Evolutionary conservation across 2,329 filamentous ascomycete species (phyloP), one percentile per base, ranked within the genome.

Genomic region (Colletotrichum somersetense): DNA sequence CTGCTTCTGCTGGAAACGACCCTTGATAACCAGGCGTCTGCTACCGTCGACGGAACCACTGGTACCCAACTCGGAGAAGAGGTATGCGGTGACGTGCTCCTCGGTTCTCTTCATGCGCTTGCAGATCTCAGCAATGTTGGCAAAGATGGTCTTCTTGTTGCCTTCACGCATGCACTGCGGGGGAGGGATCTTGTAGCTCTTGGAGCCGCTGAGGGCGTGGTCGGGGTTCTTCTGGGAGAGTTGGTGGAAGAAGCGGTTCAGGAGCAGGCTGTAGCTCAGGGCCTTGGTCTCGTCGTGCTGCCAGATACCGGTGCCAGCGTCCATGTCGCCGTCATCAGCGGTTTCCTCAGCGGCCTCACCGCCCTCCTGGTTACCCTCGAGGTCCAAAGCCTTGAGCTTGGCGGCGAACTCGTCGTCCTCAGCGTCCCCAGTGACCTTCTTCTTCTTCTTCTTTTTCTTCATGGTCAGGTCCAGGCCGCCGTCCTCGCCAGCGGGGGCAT

Each of bases 101-200:
- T 98, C 96, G 75, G 93, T 95, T 83, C 96, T 91, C 91, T 99
- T 99, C 95, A 99, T 98, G 79, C 96, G 91, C 89, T 97, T 97
- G 89, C 95, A 97, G 80, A 99, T 98, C 82, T 99, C 96, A 82
- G 94, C 91, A 80, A 99, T 96, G 87, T 99, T 99, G 87, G 96
- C 96, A 80, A 99, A 99, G 80, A 99, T 97, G 74, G 96, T 99
- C 92, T 97, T 97, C 91, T 97, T 97, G 91, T 99, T 99, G 83
- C 96, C 96, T 95, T 99, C 96, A 86, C 96, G 95, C 81, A 98
- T 91, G 86, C 96, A 98, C 87, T 99, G 96, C 62, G 96, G 96
- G 65, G 96, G 96, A 64, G 96, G 96, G 77, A 99, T 99, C 91
- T 98, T 98, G 91, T 98, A 99, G 84, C 93, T 97, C 89, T 95